phyloP scores from a whole-genome alignment of 306 rosid species.

The Vigna nakashimae region DNA sequence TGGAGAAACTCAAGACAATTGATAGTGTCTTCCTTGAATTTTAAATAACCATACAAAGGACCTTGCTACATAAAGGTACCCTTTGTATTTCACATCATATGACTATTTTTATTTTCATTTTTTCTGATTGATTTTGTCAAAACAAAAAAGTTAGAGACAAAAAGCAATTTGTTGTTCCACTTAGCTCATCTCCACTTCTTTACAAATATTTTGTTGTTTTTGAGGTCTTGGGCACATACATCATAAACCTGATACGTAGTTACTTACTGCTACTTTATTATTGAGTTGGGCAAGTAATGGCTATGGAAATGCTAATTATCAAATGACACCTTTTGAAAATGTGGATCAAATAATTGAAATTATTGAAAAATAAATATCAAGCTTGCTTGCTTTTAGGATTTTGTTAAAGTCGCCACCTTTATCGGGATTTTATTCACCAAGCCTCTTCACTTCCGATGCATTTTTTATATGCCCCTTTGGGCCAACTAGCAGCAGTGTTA shows the following conservation, averaged over 20 bases:
- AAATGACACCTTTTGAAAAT: constrained; percentile 11
- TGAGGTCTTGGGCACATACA: neutral
- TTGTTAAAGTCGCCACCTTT: neutral
- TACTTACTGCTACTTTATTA: neutral
- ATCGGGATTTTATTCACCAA: neutral
- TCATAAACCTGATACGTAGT: neutral
- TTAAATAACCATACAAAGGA: constrained; percentile 43
- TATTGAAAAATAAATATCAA: neutral
- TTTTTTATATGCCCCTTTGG: neutral
- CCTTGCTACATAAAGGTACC: constrained; percentile 43
- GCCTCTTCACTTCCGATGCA: neutral
- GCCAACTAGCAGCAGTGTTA: neutral
- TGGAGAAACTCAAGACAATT: constrained; percentile 76
- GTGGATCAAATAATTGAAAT: neutral
- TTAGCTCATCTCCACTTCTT: constrained; percentile 7
- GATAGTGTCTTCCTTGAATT: constrained; percentile 72
- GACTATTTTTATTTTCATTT: neutral
- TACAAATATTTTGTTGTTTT: neutral
- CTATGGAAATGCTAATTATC: neutral
- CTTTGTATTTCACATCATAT: constrained; percentile 29
- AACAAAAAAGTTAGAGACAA: constrained; percentile 27
- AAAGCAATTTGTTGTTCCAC: neutral
- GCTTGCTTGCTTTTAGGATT: neutral
- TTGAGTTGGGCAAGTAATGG: neutral
- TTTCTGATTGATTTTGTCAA: constrained; percentile 25